These are phyloP conservation scores for Candida sanyaensis DNA, from an alignment of 1,139 yeast genomes.

Conservation along the genomic window DNA sequence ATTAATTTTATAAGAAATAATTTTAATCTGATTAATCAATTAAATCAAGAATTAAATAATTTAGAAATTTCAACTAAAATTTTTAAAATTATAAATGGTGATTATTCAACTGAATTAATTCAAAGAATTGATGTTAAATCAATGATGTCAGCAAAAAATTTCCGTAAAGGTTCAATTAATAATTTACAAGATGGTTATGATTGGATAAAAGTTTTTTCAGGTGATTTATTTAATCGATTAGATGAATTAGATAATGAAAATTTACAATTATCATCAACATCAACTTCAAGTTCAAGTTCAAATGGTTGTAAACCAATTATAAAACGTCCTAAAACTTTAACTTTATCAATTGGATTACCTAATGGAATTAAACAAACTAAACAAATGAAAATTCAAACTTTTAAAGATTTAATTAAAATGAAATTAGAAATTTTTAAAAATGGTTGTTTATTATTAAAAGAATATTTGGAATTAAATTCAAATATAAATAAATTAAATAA, in stretches of 20 bases:
- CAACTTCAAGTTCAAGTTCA: conserved; percentile 16
- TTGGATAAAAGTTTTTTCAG: conserved; percentile 84
- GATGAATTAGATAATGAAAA: conserved; percentile 75
- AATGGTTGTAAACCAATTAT: conserved; percentile 21
- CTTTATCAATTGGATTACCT: conserved; percentile 31
- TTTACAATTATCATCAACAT: conserved; percentile 32
- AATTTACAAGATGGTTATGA: conserved; percentile 60
- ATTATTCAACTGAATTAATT: conserved; percentile 51
- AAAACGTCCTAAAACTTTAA: conserved; percentile 55
- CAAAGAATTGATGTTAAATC: conserved; percentile 70
- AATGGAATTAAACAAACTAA: conserved; percentile 36
- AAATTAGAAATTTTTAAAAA: conserved; percentile 27
- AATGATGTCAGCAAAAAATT: conserved; percentile 87
- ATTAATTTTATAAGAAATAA: conserved; percentile 51
- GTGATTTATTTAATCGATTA: conserved; percentile 72
- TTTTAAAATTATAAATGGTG: conserved; percentile 67
- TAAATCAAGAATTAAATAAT: conserved; percentile 35
- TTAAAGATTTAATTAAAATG: conserved; percentile 41
- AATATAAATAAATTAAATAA: conserved; percentile 31
- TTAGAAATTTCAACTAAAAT: conserved; percentile 43
- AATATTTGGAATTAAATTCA: conserved; percentile 27
- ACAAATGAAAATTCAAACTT: conserved; percentile 46
- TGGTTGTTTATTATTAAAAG: conserved; percentile 35
- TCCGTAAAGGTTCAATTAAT: conserved; percentile 51
- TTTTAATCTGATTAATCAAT: conserved; percentile 28